phyloP scores from a whole-genome alignment of 2,329 filamentous ascomycete species.

The Paraconiothyrium sp. region DNA sequence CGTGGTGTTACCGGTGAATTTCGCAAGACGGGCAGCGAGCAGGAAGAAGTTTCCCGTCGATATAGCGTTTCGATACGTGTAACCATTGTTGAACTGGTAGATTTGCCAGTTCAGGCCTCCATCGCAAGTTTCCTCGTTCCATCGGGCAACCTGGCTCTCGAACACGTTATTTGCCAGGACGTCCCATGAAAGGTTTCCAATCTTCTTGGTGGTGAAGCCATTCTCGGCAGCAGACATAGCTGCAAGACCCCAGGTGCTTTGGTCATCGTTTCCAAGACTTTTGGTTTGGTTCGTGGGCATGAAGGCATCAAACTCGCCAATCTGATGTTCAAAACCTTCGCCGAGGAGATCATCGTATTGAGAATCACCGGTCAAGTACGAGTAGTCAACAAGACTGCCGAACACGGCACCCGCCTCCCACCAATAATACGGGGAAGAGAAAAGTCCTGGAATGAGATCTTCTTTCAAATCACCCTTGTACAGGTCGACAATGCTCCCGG shows the following conservation, averaged over 20 bases:
- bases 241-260: slow-evolving; percentile 75
- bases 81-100: slow-evolving; percentile 75
- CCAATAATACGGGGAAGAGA: slow-evolving; percentile 32
- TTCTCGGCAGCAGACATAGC: slow-evolving; percentile 73
- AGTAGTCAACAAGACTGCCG: slow-evolving; percentile 49
- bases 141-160: slow-evolving; percentile 72
- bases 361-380: slow-evolving; percentile 54
- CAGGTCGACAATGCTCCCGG: slow-evolving; percentile 28
- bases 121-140: slow-evolving; percentile 71
- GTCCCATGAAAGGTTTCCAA: slow-evolving; percentile 59
- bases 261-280: slow-evolving; percentile 72
- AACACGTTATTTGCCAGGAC: slow-evolving; percentile 75
- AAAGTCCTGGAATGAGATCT: slow-evolving; percentile 27
- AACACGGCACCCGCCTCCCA: slow-evolving; percentile 35
- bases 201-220: slow-evolving; percentile 63
- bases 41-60: slow-evolving; percentile 83
- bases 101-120: slow-evolving; percentile 80
- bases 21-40: slow-evolving; percentile 76
- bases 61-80: slow-evolving; percentile 80
- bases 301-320: slow-evolving; percentile 49
- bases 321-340: slow-evolving; percentile 50
- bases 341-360: slow-evolving; percentile 52
- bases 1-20: slow-evolving; percentile 68
- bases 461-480: slow-evolving; percentile 30
- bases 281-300: slow-evolving; percentile 50